phyloP scores from a whole-genome alignment of 2,329 filamentous ascomycete genomes.

The Leptographium galeiforme region DNA sequence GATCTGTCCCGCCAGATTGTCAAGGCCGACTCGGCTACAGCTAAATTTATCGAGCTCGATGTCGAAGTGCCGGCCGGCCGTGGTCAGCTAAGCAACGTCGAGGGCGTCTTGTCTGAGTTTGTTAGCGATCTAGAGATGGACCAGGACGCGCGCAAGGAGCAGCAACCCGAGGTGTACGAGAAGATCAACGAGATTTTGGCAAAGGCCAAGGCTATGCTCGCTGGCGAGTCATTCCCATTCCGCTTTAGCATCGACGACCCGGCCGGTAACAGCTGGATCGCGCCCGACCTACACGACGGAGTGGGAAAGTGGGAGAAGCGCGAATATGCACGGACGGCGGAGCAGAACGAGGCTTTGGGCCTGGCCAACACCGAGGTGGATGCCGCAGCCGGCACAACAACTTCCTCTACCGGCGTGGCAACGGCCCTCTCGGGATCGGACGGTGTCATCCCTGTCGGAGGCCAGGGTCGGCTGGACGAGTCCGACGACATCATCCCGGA shows the following conservation, averaged over 20 bases:
- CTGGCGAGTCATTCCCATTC: slow-evolving; percentile 72
- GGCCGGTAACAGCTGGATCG: slow-evolving; percentile 92
- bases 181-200: slow-evolving; percentile 68
- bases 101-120: slow-evolving; percentile 70
- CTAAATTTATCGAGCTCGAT: slow-evolving; percentile 83
- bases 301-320: slow-evolving; percentile 81
- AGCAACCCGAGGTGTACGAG: slow-evolving; percentile 62
- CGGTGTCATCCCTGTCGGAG: slow-evolving; percentile 35
- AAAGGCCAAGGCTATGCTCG: slow-evolving; percentile 63
- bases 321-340: slow-evolving; percentile 68
- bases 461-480: slow-evolving; percentile 23
- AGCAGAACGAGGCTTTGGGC: slow-evolving; percentile 78
- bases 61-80: slow-evolving; percentile 85
- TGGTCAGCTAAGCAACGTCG: slow-evolving; percentile 85
- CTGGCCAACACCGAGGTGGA: slow-evolving; percentile 50
- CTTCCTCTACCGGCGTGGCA: slow-evolving; percentile 8
- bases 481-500: slow-evolving; percentile 81
- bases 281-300: slow-evolving; percentile 65
- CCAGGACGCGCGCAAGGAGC: slow-evolving; percentile 68
- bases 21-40: slow-evolving; percentile 76
- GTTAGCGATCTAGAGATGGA: slow-evolving; percentile 68
- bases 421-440: slow-evolving; percentile 22
- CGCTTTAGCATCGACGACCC: slow-evolving; percentile 79
- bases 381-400: slow-evolving; percentile 14
- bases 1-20: slow-evolving; percentile 83